phyloP scores from a whole-genome alignment of 495 filamentous ascomycete species.

The Pyrenopolyporus hunteri region DNA sequence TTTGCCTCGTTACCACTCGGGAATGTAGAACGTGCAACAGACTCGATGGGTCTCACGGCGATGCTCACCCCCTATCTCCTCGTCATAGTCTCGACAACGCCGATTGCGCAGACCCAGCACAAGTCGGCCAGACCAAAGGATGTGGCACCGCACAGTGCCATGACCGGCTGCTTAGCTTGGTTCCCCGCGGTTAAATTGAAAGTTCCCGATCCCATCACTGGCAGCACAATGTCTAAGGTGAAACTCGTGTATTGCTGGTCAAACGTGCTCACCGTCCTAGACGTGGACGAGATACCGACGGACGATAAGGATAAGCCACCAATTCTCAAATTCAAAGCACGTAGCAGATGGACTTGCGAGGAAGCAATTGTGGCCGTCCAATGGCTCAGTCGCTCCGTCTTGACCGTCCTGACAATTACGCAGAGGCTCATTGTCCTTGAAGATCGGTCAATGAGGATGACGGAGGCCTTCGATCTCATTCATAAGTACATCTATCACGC shows the following conservation, averaged over 20 bases:
- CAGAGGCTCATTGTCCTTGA: slow-evolving; percentile 92
- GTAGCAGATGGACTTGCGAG: slow-evolving; percentile 90
- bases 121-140: slow-evolving; percentile 91
- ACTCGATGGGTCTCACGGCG: slow-evolving; percentile 88
- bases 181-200: slow-evolving; percentile 96
- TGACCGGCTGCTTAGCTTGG: slow-evolving; percentile 95
- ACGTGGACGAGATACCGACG: slow-evolving; percentile 75
- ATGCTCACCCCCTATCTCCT: slow-evolving; percentile 95
- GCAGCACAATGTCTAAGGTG: slow-evolving; percentile 65
- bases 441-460: slow-evolving; percentile 83
- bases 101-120: slow-evolving; percentile 92
- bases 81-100: slow-evolving; percentile 95
- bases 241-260: slow-evolving; percentile 99
- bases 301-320: slow-evolving; percentile 74
- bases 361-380: slow-evolving; percentile 97
- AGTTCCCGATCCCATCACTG: slow-evolving; percentile 63
- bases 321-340: slow-evolving; percentile 75
- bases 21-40: slow-evolving; percentile 86
- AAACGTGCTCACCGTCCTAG: slow-evolving; percentile 89
- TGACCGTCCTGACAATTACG: slow-evolving; percentile 89
- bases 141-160: slow-evolving; percentile 81
- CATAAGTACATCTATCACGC: slow-evolving; percentile 91
- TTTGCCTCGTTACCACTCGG: slow-evolving; percentile 90
- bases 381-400: slow-evolving; percentile 93
- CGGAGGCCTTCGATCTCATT: slow-evolving; percentile 91